A percentile compares a stretch with the other conserved stretches of the same genome.
phyloP scores from a whole-genome alignment of 164 flowering plant genomes.

The Magnolia officinalis region DNA sequence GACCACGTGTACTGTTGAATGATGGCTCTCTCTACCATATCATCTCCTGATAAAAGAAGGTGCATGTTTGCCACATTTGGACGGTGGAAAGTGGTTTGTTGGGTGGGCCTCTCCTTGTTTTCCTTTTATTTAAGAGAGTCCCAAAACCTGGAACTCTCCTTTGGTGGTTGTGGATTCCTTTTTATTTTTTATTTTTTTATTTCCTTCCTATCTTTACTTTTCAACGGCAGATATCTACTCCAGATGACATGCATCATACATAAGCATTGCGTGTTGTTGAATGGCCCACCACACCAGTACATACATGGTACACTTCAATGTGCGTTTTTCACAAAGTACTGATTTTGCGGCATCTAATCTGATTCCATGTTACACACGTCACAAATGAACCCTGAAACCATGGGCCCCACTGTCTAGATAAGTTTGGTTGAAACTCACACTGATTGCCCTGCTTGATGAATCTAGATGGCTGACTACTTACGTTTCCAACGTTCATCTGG shows the following conservation, averaged over 20 bases:
- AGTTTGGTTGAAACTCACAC: no score
- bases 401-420: no score
- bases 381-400: no score
- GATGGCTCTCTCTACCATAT: no score
- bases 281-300: neutral
- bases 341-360: no score
- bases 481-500: no score
- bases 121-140: neutral
- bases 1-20: neutral
- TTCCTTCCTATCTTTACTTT: no score
- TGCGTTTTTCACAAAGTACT: no score
- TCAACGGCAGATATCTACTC: neutral
- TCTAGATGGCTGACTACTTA: no score
- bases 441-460: no score
- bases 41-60: neutral
- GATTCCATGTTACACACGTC: no score
- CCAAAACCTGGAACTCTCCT: neutral
- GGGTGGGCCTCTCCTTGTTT: neutral
- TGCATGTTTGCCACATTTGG: neutral
- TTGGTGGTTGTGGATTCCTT: constrained; percentile 5
- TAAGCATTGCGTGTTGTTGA: constrained; percentile 12
- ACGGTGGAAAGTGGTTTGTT: neutral
- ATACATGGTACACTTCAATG: neutral
- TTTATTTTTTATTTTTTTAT: no score
- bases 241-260: constrained; percentile 9